Base-by-base conservation (phyloP, 2,329 filamentous ascomycete genomes). In the Claviceps purpurea region DNA sequence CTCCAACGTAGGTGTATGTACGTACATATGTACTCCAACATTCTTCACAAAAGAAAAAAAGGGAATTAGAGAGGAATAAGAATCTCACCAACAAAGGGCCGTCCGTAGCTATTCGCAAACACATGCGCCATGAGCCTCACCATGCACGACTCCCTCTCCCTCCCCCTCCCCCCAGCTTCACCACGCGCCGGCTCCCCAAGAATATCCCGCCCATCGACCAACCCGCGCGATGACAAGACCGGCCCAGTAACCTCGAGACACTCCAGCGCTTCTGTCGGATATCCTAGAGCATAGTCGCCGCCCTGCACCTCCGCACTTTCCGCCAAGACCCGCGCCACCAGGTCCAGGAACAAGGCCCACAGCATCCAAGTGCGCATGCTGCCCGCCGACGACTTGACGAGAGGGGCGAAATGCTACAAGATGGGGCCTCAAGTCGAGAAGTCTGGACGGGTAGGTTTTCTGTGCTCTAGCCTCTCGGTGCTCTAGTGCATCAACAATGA, bases 101-200 rank as follows among this genome's bases (percentile, higher is more conserved):
- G 64, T n/a, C 82, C 83, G 63, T 89, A 90, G 56, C 84, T 89
- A 56, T 70, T 78, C 11, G 72, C 84, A 70, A 91, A 91, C 0
- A 77, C 74, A 66, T 89, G 75, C 3, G 81, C 70, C 78, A 89
- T 86, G 52, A 91, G 66, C n/a, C 77, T 66, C 41, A 80, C 62
- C 44, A 76, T 68, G 61, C 77, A 81, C 48, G 67, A 62, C 16
- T 54, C 14, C 8, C 34, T 24, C 37, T 16, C 20, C 40, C 5
- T 26, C 5, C 4, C 20, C 16, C 5, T 20, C 24, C 6, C 30
- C 7, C 3, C 3, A 14, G 24, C 24, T 5, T 22, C 34, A 20
- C 22, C 13, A 7, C 37, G 11, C 14, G 18, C 7, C 13, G 51
- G 46, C 2, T 41, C 26, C 18, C 41, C 50, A 24, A 59, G 24